Evolutionary conservation across 2,329 filamentous ascomycete species (phyloP), one percentile per base, ranked within the genome.

Genomic region (Ophiocordyceps robertsii): DNA sequence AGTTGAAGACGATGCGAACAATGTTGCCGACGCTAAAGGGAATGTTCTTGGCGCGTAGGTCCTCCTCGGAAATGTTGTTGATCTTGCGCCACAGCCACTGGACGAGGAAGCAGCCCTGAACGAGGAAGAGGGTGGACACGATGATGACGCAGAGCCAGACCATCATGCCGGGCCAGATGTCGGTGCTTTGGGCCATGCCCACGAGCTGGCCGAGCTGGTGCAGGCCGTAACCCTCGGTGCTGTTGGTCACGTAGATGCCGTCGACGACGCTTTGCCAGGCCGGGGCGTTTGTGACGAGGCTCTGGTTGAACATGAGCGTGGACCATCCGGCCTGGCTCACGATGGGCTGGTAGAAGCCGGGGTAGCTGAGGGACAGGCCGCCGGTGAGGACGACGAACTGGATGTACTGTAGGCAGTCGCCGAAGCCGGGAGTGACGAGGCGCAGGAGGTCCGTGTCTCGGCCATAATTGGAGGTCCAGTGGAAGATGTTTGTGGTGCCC

Each of bases 381-480:
- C 90, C 90, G 0, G 88, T 92, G 45, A 98, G 66, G 19, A 85
- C 81, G 43, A 92, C 72, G 53, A 95, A 98, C 57, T 98, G 92
- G 16, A 98, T 84, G 59, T 98, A 96, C 62, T 96, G 89, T 43
- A 98, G 70, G 56, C 92, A 98, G 58, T 98, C 92, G 7, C 87
- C 88, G 58, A 98, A 96, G 1, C 92, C 92, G 6, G 92, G 92
- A 0, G 92, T 98, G 30, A 98, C 87, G 39, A 98, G 70, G 43
- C 92, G 80, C 42, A 98, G 70, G 50, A 95, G 69, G 63, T 98
- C 92, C 47, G 86, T 84, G 53, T 98, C 92, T 51, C 90, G 80
- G 31, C 92, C 92, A 58, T 94, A 96, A 58, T 98, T 98, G 56
- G 87, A 93, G n/a, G 87, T 88, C 88, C 90, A 98, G 51, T 85